These are phyloP conservation scores for Syzygium malaccense DNA, from an alignment of 441 rosid genomes.

Conservation along the genomic window DNA sequence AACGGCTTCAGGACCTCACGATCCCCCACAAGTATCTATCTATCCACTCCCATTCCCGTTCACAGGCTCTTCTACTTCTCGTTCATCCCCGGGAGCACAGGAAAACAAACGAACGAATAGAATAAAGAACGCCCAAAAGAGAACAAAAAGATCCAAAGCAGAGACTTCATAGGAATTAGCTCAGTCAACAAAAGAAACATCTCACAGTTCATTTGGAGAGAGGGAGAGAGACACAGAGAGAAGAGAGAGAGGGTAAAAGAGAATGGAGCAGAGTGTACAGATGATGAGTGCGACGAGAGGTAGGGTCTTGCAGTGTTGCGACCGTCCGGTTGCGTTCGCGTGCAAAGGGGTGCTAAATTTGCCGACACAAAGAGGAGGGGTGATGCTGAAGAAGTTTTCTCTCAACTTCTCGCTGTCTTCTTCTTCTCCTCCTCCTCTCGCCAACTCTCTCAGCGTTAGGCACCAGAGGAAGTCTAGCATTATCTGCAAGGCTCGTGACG, in stretches of 20 bases:
- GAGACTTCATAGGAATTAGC: not conserved
- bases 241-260: conserved; percentile 17
- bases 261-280: conserved; percentile 38
- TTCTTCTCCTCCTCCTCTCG: not conserved
- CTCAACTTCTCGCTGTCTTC: conserved; percentile 2
- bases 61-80: not conserved
- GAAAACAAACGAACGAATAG: not conserved
- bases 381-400: conserved; percentile 9
- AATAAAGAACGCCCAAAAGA: not conserved
- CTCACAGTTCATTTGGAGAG: not conserved
- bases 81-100: not conserved
- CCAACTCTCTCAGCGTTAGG: conserved; percentile 9
- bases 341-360: conserved; percentile 20
- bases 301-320: conserved; percentile 17
- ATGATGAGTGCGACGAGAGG: conserved; percentile 21
- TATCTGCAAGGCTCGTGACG: conserved; percentile 59
- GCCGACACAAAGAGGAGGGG: conserved; percentile 11
- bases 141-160: not conserved
- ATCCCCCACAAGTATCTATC: conserved; percentile 15
- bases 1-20: conserved; percentile 26
- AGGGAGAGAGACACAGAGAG: not conserved
- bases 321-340: conserved; percentile 15
- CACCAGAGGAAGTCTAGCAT: conserved; percentile 13
- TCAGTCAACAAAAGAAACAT: not conserved
- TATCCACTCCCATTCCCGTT: not conserved